Conservation (phyloP, 352 stramenopile species). For the Phytophthora rubi region DNA sequence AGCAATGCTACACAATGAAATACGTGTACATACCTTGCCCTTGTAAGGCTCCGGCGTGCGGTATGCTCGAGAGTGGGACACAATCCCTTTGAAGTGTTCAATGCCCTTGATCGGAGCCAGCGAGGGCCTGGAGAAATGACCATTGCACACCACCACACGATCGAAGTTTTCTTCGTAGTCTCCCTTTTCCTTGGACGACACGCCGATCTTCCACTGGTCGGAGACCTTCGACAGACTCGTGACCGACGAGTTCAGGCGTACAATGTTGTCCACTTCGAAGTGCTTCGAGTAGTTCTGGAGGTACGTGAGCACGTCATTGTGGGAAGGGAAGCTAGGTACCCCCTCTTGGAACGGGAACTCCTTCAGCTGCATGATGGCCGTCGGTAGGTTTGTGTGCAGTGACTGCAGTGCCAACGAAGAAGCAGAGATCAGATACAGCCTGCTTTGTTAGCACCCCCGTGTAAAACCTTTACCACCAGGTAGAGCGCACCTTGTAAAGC, state of each 20-base stretch:
- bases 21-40: conserved; percentile 37
- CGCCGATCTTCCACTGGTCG: conserved; percentile 45
- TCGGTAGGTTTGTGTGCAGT: conserved; percentile 82
- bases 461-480: not conserved
- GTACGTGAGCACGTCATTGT: conserved; percentile 69
- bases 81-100: conserved; percentile 51
- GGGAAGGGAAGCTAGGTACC: conserved; percentile 62
- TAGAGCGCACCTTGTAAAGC: conserved; percentile 66
- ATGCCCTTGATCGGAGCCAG: conserved; percentile 55
- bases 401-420: conserved; percentile 39
- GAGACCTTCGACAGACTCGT: conserved; percentile 52
- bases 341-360: conserved; percentile 70
- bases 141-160: conserved; percentile 81
- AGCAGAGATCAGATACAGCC: not conserved
- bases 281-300: conserved; percentile 69
- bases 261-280: conserved; percentile 56
- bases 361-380: conserved; percentile 79
- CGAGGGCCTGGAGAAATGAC: conserved; percentile 73
- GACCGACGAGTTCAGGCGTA: conserved; percentile 61
- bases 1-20: not conserved
- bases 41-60: conserved; percentile 52
- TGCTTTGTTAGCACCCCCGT: not conserved
- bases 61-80: conserved; percentile 67
- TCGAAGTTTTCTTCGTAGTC: conserved; percentile 74
- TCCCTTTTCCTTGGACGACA: conserved; percentile 43